These are phyloP conservation scores for Citrus inodora DNA, from an alignment of 345 rosid genomes.

Conservation along the genomic window DNA sequence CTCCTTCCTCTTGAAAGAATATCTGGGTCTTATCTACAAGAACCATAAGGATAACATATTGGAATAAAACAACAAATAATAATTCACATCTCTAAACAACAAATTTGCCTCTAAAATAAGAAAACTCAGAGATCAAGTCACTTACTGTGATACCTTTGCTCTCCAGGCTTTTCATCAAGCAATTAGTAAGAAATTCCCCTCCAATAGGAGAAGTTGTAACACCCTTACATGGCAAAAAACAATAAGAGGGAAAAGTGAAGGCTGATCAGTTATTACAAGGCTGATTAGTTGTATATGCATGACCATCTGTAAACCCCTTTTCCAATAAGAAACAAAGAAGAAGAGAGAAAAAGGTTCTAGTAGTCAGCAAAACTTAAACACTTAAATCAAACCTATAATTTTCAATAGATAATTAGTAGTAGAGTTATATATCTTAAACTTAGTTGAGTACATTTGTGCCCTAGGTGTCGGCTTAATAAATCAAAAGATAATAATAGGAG, in stretches of 20 bases:
- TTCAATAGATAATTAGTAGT: neutral
- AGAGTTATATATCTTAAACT: neutral
- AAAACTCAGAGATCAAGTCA: constrained; percentile 10
- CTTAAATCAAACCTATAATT: neutral
- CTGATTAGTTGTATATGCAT: neutral
- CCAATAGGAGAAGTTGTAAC: constrained; percentile 84
- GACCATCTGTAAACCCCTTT: neutral
- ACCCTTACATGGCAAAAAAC: constrained; percentile 42
- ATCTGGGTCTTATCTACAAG: constrained; percentile 90
- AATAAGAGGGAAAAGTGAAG: neutral
- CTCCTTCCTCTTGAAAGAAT: constrained; percentile 97
- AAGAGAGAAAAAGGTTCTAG: neutral
- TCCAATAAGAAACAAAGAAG: neutral
- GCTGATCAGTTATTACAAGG: neutral
- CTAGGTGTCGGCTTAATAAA: neutral
- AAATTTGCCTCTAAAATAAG: constrained; percentile 7
- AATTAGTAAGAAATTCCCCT: constrained; percentile 91
- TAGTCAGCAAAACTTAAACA: neutral
- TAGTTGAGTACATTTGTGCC: neutral
- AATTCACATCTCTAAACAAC: neutral
- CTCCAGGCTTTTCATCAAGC: constrained; percentile 96
- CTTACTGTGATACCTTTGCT: constrained; percentile 86
- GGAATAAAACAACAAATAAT: constrained; percentile 6
- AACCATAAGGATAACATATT: constrained; percentile 16
- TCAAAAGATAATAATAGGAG: neutral